phyloP scores from a whole-genome alignment of 257 asterid species.

The Leptodermis oblonga region DNA sequence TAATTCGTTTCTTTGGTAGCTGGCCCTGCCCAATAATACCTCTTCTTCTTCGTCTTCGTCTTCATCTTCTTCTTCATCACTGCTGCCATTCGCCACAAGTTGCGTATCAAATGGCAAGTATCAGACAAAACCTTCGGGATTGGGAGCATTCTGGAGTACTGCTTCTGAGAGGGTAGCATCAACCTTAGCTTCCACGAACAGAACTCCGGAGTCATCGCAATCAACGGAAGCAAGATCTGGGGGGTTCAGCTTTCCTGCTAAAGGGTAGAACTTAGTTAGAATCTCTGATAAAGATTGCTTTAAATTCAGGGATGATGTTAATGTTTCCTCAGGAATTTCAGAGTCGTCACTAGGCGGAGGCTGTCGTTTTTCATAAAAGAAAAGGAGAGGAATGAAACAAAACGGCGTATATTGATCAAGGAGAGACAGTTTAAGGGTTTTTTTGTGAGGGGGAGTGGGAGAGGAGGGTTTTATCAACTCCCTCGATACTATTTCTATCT shows the following conservation, averaged over 20 bases:
- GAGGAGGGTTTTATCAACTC: constrained; percentile 8
- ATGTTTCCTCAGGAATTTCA: too few species aligned
- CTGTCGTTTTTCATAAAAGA: not conserved
- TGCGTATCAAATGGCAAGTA: constrained; percentile 7
- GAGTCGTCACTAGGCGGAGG: too few species aligned
- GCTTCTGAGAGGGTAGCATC: constrained; percentile 7
- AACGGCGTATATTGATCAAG: not conserved
- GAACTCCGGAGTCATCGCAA: constrained; percentile 18
- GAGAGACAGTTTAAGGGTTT: not conserved
- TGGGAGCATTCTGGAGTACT: not conserved
- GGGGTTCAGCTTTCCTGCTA: constrained; percentile 27
- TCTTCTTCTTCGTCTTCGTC: too few species aligned
- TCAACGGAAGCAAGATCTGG: constrained; percentile 11
- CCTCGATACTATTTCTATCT: not conserved
- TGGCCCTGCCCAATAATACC: constrained; percentile 10
- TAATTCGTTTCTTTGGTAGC: not conserved
- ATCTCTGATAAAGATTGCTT: constrained; percentile 31
- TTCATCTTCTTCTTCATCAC: not conserved
- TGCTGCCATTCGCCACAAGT: not conserved
- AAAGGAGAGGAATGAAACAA: not conserved
- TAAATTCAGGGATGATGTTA: not conserved
- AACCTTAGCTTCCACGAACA: constrained; percentile 25
- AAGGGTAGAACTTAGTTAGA: constrained; percentile 22
- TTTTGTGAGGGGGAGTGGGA: constrained; percentile 2
- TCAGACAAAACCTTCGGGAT: not conserved